Base-by-base conservation (phyloP, 768 basidiomycete species). In the Sporobolomyces pararoseus region DNA sequence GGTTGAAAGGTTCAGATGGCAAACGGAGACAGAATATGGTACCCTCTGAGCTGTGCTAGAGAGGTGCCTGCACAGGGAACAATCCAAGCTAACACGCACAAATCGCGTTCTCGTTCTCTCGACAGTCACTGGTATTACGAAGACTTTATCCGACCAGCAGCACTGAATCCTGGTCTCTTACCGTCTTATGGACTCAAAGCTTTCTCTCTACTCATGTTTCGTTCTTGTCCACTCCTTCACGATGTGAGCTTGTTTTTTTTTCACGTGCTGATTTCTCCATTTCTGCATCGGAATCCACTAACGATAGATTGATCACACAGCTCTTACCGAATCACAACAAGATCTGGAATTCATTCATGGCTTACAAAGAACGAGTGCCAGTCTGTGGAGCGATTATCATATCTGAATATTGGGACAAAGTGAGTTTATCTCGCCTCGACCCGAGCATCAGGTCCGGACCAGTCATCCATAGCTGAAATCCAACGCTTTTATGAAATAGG, bases 51-150 rank as follows among this genome's bases (percentile, higher is more conserved):
- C n/a, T n/a, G n/a, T n/a, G n/a, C n/a, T n/a, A n/a, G n/a, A n/a
- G n/a, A n/a, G n/a, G n/a, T n/a, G n/a, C n/a, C n/a, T n/a, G n/a
- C n/a, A n/a, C n/a, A n/a, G n/a, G n/a, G n/a, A n/a, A n/a, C n/a
- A n/a, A n/a, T n/a, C n/a, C n/a, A n/a, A n/a, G n/a, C n/a, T n/a
- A n/a, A n/a, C n/a, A n/a, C n/a, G n/a, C n/a, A n/a, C n/a, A n/a
- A n/a, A n/a, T 31, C 17, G 17, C 49, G 21, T 31, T 21, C 37
- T 25, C 7, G 12, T 44, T 34, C 12, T n/a, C 34, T 19, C 39
- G 39, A 13, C 77, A 96, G 94, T n/a, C 95, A 97, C 79, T 99
- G 95, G 95, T 99, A 91, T 80, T 99, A 99, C 77, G 96, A 98
- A 83, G 96, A 99, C 79, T 98, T 96, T 76, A 87, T 98, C 72